Evolutionary conservation across 306 rosid genomes (phyloP), one percentile per base, ranked within the genome.

Genomic region (Citrullus colocynthis): DNA sequence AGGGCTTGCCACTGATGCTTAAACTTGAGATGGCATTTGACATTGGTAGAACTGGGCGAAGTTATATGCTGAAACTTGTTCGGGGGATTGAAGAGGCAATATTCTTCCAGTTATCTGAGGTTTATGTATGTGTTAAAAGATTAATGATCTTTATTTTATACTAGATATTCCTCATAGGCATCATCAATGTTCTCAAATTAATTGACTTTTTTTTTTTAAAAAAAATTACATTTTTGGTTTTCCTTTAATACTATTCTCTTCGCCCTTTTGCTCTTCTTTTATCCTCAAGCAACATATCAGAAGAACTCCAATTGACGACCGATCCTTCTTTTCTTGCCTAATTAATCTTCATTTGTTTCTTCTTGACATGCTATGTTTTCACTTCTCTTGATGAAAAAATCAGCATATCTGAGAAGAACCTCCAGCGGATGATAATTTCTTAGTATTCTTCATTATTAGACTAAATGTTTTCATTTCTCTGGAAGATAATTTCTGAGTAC

Each of bases 31-130:
- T 90, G 44, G 82, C 88, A 77, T 86, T 85, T 74, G 83, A 82
- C 77, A 86, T 95, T 83, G 97, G 97, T 80, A 85, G 86, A 83
- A 85, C 92, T 58, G 90, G 92, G 76, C 82, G 28, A 80, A 84
- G 77, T 82, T 85, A 89, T 85, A 89, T 92, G 97, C 91, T 86
- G 65, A 90, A 65, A 62, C 75, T 89, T 84, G 85, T 89, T 74
- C 93, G 81, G 81, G 97, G 92, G 83, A 67, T 95, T 84, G 89
- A 81, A 83, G 91, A 79, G 78, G 84, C 96, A 37, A 77, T 88
- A 82, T 85, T 86, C 73, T 49, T 85, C 75, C 82, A 85, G 79
- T 78, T 92, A 62, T 86, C 88, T 9, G 89, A 88, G 75, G 82
- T 78, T 81, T 84, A 71, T 89, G 91, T 87, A 83, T 63, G 88